Evolutionary conservation across 2,329 filamentous ascomycete species (phyloP).

Genomic region (Fonsecaea multimorphosa): DNA sequence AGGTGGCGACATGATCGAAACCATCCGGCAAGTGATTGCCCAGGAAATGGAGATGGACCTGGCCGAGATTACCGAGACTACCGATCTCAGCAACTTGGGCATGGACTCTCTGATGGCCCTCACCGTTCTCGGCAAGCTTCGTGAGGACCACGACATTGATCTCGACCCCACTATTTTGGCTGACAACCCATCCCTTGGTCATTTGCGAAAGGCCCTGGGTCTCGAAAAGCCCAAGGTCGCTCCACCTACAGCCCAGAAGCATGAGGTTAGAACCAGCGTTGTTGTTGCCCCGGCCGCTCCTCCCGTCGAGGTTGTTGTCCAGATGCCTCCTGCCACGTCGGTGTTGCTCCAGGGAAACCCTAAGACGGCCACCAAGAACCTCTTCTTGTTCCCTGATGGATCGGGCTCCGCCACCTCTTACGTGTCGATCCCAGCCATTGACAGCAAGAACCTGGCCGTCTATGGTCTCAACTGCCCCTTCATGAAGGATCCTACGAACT

Average conservation of each 20-base stretch:
- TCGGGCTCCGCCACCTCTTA: conserved; percentile 56
- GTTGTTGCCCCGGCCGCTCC: conserved; percentile 39
- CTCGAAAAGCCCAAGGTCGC: conserved; percentile 47
- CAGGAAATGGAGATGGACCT: conserved; percentile 53
- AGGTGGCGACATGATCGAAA: conserved; percentile 47
- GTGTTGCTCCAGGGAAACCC: conserved; percentile 53
- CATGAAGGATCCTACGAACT: conserved; percentile 47
- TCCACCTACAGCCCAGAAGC: conserved; percentile 37
- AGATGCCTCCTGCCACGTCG: conserved; percentile 50
- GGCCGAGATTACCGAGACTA: conserved; percentile 48
- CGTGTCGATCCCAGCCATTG: conserved; percentile 49
- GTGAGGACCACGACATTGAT: conserved; percentile 51
- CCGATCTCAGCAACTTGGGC: conserved; percentile 52
- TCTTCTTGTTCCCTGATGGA: conserved; percentile 55
- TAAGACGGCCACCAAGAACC: conserved; percentile 49
- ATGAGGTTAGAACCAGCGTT: conserved; percentile 39
- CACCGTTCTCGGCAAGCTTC: conserved; percentile 53
- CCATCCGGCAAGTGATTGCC: conserved; percentile 50
- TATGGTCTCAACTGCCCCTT: conserved; percentile 54
- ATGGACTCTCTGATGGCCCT: conserved; percentile 56
- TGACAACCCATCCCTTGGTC: conserved; percentile 51
- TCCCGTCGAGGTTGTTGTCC: conserved; percentile 36
- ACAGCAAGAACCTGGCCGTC: conserved; percentile 49
- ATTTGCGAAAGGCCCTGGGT: conserved; percentile 48
- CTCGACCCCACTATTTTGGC: conserved; percentile 53